Base-by-base conservation (phyloP, 2,329 filamentous ascomycete species). In the Cadophora sp. region DNA sequence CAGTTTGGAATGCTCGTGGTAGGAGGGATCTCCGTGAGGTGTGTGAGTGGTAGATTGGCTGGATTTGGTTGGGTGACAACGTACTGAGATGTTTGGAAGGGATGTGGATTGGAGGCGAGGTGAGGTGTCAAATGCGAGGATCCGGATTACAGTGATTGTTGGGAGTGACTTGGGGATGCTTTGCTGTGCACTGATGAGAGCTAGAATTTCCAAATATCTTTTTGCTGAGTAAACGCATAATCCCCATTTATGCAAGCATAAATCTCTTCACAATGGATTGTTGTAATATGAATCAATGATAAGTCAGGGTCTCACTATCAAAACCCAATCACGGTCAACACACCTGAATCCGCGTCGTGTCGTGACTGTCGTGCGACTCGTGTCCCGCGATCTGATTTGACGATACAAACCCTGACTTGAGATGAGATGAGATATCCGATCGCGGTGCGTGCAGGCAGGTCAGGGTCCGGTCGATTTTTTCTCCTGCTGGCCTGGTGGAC, bases 91-190 rank as follows among this genome's bases (percentile, higher is more conserved):
- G 34, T 37, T 37, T 37, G 34, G 34, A 37, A 37, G 34, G 40
- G 40, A 43, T 43, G 16, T 11, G 8, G 29, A 31, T 29, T 22
- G 29, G 31, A 53, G 34, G 48, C 27, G 34, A 31, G 27, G 61
- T 66, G 65, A 65, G 65, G 61, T 69, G 65, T 69, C 68, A 67
- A 27, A 61, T 69, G 62, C 37, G 64, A 62, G 56, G 46, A 59
- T 55, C 64, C 64, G 34, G 60, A 12, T 4, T 37, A 11, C 7
- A 11, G 14, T 19, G 24, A 12, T 27, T 53, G 27, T 24, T 12
- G 34, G 40, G 58, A 61, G 12, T 31, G 29, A 12, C 2, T 11
- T 2, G 3, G 7, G 14, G 5, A 14, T 19, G 40, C 40, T 43
- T 43, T 43, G 14, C 12, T 43, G 16, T 43, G 40, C 14, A 43